A percentile compares a stretch with the other conserved stretches of the same genome.
These are phyloP conservation scores for Phytophthora fragariaefolia DNA, from an alignment of 352 stramenopile genomes.

Conservation along the genomic window DNA sequence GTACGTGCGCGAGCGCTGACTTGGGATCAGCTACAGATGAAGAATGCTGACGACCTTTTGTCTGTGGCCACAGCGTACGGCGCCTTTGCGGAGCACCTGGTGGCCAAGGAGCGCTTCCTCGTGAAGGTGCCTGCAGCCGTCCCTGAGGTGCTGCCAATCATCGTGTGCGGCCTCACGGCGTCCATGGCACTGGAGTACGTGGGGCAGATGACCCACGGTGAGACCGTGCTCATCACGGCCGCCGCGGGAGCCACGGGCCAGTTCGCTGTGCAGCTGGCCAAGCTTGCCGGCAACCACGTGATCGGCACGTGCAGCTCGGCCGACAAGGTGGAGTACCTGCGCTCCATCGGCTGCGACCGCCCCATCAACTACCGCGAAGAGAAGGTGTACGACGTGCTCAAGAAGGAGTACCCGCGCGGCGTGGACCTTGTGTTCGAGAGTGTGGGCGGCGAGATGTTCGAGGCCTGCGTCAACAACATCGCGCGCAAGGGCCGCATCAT, in stretches of 20 bases:
- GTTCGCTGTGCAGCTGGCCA: constrained; percentile 87
- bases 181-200: constrained; percentile 62
- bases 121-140: constrained; percentile 42
- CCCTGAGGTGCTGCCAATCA: constrained; percentile 47
- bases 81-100: constrained; percentile 59
- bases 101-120: constrained; percentile 40
- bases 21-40: too few relatives aligned
- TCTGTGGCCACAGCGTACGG: constrained; percentile 38
- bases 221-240: constrained; percentile 70
- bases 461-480: constrained; percentile 62
- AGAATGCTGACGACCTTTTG: constrained; percentile 3
- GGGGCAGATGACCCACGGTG: constrained; percentile 60
- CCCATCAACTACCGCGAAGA: constrained; percentile 91
- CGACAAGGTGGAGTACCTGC: constrained; percentile 87
- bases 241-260: constrained; percentile 82
- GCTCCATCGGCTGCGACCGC: constrained; percentile 68
- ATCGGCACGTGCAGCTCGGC: constrained; percentile 85
- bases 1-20: constrained; percentile 20
- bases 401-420: constrained; percentile 74
- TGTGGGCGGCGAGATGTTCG: constrained; percentile 63
- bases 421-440: constrained; percentile 76
- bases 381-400: constrained; percentile 56
- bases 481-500: constrained; percentile 65
- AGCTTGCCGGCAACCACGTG: constrained; percentile 80
- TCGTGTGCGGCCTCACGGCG: constrained; percentile 52